Evolutionary conservation across 73 alveolate species (phyloP).

Genomic region (Blepharisma japonicum): DNA sequence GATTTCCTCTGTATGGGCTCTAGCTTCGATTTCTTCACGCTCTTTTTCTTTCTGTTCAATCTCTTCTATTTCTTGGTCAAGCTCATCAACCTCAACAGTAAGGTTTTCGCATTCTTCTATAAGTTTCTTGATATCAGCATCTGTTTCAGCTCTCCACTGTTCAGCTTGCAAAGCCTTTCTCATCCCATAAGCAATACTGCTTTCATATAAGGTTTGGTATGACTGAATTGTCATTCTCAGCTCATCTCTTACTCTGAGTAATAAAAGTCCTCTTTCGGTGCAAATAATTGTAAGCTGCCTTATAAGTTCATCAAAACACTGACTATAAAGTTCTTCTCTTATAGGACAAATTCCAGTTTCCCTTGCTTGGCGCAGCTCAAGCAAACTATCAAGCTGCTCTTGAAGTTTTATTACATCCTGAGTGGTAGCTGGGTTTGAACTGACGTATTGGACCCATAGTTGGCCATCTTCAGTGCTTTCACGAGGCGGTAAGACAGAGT

Average conservation of each 20-base stretch:
- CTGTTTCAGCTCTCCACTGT: conserved; percentile 84
- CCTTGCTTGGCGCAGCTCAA: conserved; percentile 96
- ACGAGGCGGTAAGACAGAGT: conserved; percentile 97
- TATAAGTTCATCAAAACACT: conserved; percentile 99
- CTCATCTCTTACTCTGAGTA: conserved; percentile 96
- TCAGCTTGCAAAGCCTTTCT: conserved; percentile 95
- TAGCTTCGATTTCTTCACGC: conserved; percentile 60
- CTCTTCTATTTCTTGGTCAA: conserved; percentile 78
- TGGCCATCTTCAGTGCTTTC: conserved; percentile 92
- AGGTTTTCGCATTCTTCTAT: conserved; percentile 77
- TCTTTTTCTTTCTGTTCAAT: conserved; percentile 83
- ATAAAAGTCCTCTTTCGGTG: conserved; percentile 97
- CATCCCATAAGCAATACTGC: conserved; percentile 97
- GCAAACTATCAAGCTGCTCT: conserved; percentile 93
- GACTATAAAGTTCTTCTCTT: conserved; percentile 97
- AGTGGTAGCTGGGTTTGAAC: conserved; percentile 94
- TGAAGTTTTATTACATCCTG: conserved; percentile 96
- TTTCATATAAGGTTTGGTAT: conserved; percentile 94
- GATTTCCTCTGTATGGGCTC: conserved; percentile 54
- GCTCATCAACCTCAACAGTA: conserved; percentile 81
- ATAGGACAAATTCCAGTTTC: conserved; percentile 99
- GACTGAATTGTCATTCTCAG: conserved; percentile 86
- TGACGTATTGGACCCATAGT: conserved; percentile 92
- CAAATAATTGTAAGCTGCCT: conserved; percentile 95
- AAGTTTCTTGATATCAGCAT: conserved; percentile 68